Evolutionary conservation across 352 stramenopile genomes (phyloP).

Genomic region (Elongisporangium anandrum): DNA sequence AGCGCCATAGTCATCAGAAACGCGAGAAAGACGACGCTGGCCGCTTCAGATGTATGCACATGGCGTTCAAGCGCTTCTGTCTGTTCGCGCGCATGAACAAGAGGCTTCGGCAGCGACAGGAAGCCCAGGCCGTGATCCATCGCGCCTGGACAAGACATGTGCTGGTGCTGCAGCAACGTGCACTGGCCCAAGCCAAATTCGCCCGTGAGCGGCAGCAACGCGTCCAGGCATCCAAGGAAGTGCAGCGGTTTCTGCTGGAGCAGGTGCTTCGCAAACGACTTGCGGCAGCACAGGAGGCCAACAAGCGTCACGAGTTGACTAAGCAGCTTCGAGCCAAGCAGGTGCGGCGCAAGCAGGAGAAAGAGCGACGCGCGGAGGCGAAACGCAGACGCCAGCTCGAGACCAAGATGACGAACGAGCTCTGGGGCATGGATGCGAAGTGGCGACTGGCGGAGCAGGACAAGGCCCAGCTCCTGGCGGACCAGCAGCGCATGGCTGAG

Average conservation of each 20-base stretch:
- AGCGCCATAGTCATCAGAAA: background rate
- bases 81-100: constrained; percentile 34
- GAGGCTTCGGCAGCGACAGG: constrained; percentile 13
- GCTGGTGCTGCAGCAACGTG: constrained; percentile 5
- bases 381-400: constrained; percentile 27
- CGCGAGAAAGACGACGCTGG: background rate
- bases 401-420: constrained; percentile 21
- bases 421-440: constrained; percentile 34
- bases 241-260: constrained; percentile 47
- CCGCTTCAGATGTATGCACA: constrained; percentile 34
- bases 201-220: constrained; percentile 14
- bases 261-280: constrained; percentile 30
- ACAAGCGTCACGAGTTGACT: constrained; percentile 38
- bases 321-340: constrained; percentile 41
- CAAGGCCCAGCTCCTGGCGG: constrained; percentile 13
- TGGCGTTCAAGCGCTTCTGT: constrained; percentile 33
- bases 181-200: constrained; percentile 2
- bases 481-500: constrained; percentile 21
- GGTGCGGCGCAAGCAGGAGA: constrained; percentile 36
- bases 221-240: constrained; percentile 16
- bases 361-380: constrained; percentile 25
- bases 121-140: constrained; percentile 26
- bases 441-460: constrained; percentile 34
- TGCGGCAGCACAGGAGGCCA: constrained; percentile 19
- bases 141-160: constrained; percentile 10